Base-by-base conservation (phyloP, 768 basidiomycete species). In the Lentinus tigrinus region DNA sequence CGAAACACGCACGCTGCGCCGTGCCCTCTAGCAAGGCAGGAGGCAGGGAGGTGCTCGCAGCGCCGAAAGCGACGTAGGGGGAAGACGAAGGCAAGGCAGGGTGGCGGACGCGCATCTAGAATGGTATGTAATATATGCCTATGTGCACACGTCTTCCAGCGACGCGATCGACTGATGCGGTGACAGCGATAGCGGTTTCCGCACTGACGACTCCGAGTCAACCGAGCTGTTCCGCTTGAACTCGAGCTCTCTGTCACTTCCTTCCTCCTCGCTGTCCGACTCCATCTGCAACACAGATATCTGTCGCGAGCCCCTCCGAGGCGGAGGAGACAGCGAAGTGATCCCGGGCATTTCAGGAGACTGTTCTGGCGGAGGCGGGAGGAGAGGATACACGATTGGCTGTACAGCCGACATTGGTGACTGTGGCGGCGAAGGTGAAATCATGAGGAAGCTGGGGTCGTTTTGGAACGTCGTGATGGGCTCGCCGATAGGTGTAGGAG, bases 361-460 rank as follows among this genome's bases (percentile, higher is more conserved):
- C 40, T 60, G 70, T 36, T 64, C 64, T 21, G 64, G 70, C 37
- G 47, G 58, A 19, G 63, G 59, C 5, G 57, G 43, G 21, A 46
- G 43, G 43, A 46, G 64, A 9, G 58, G 63, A 24, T 58, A 69
- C 16, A 52, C 51, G 47, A 47, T 58, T 17, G 62, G 60, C 11
- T 60, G 65, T 8, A 61, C 61, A 21, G 68, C 62, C 24, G 62
- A 72, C 24, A 60, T 50, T 43, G 74, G 67, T n/a, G 78, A 75
- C 50, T 78, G 74, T 21, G 75, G 71, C 1, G 84, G 81, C 1
- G 81, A 78, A 27, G 78, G 69, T 23, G 53, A 24, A 50, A 84
- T 73, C 54, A 82, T 78, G 26, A 89, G 73, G 66, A 90, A 90
- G 66, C 81, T 84, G 27, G 82, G 78, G 60, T 89, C 82, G 46